These are phyloP conservation scores for Tuber indicum DNA, from an alignment of 495 filamentous ascomycete species.

Conservation along the genomic window DNA sequence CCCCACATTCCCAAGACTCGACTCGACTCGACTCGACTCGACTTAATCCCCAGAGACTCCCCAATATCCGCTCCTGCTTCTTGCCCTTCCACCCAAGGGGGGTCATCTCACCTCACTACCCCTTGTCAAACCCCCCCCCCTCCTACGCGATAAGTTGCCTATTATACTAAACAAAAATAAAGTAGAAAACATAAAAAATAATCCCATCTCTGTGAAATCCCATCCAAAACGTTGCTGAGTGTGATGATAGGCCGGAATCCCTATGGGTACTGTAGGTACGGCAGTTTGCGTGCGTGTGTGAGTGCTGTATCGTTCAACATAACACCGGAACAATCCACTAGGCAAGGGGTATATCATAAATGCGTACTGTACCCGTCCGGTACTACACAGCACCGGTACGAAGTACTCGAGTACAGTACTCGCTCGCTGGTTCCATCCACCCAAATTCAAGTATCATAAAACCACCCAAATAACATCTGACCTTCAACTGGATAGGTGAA, in stretches of 20 bases:
- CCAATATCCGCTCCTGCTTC: neutral
- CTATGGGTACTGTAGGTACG: neutral
- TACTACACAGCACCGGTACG: no score
- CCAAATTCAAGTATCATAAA: neutral
- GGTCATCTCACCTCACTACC: neutral
- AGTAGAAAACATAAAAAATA: neutral
- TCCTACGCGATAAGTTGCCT: no score
- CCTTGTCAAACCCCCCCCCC: neutral
- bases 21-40: no score
- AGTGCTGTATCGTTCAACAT: neutral
- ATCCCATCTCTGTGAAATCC: neutral
- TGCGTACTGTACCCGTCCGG: neutral
- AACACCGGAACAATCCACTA: neutral
- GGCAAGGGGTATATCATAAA: neutral
- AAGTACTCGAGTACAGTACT: no score
- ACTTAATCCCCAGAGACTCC: neutral
- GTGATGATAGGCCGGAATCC: no score
- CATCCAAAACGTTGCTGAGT: neutral
- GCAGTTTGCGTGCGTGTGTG: no score
- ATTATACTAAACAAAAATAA: no score
- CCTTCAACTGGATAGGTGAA: neutral
- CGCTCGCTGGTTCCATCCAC: neutral
- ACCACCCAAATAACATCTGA: neutral
- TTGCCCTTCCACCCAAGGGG: neutral
- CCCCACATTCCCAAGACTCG: neutral